Evolutionary conservation across 2,329 filamentous ascomycete species (phyloP).

Genomic region (Tolypocladium cylindrosporum): DNA sequence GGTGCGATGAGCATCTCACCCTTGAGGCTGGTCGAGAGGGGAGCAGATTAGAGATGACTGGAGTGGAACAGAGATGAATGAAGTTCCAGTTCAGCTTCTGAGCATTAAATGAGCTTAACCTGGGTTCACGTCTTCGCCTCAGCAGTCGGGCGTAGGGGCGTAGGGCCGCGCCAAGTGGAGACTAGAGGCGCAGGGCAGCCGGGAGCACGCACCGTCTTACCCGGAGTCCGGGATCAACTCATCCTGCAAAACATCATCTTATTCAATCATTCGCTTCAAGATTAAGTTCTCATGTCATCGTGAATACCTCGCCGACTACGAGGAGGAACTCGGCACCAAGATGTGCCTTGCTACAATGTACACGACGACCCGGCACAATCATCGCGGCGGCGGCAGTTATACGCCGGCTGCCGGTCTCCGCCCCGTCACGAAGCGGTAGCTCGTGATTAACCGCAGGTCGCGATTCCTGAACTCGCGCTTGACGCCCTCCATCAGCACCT

Average conservation of each 20-base stretch:
- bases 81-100: neutral
- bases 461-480: constrained; percentile 24
- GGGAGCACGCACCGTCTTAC: too few relatives aligned
- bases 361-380: neutral
- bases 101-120: neutral
- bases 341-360: too few relatives aligned
- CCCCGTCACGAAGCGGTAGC: constrained; percentile 22
- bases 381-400: neutral
- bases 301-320: neutral
- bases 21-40: neutral
- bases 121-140: neutral
- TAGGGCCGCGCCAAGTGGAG: neutral
- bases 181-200: neutral
- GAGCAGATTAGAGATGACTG: too few relatives aligned
- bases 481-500: constrained; percentile 31
- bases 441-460: constrained; percentile 22
- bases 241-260: neutral
- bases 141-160: neutral
- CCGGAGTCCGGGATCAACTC: too few relatives aligned
- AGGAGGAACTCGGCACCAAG: too few relatives aligned
- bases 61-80: neutral
- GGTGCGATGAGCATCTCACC: neutral
- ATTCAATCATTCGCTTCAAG: neutral
- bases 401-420: constrained; percentile 9
- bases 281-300: neutral